Base-by-base conservation (phyloP, 2,329 filamentous ascomycete genomes). In the Trichoderma sp. region DNA sequence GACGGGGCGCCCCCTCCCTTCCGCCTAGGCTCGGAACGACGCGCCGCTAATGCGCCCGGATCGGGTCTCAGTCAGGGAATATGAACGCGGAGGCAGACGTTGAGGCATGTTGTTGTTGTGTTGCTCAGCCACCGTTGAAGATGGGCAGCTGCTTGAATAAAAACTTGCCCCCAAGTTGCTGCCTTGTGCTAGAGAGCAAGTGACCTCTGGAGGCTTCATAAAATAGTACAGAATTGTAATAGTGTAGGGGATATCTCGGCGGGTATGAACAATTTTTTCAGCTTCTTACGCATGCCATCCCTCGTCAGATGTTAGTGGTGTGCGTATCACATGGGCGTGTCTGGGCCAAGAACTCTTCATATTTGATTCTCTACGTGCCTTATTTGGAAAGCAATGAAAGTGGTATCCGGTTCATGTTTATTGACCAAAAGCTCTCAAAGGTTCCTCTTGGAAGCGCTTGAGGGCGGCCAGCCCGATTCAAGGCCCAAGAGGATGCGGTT, bases 31-130 rank as follows among this genome's bases (percentile, higher is more conserved):
- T 61, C 66, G 66, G 36, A 34, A 69, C n/a, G 28, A 36, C 5
- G 28, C 66, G 39, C 57, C 56, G 14, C 57, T 69, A 69, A 61
- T 69, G 56, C 66, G 11, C 11, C 39, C 66, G n/a, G n/a, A 61
- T 69, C 56, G 39, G 39, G 21, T 14, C 14, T 26, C 60, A 32
- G 26, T 61, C 5, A 21, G 4, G 14, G 6, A 61, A 61, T 21
- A 51, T n/a, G 18, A 28, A n/a, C 18, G 18, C 26, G 34, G n/a
- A 69, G 56, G n/a, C 7, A 51, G 24, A 68, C 32, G 34, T 9
- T 36, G 26, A 60, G 18, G 28, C 28, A 36, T 60, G 56, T 12
- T n/a, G n/a, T 12, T n/a, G n/a, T 24, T 7, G 3, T 30, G 26
- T n/a, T 32, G 36, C 26, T 58, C 26, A 60, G 53, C 53, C 56